Conservation (phyloP, 495 filamentous ascomycete species). For the Pyrenula aspistea region DNA sequence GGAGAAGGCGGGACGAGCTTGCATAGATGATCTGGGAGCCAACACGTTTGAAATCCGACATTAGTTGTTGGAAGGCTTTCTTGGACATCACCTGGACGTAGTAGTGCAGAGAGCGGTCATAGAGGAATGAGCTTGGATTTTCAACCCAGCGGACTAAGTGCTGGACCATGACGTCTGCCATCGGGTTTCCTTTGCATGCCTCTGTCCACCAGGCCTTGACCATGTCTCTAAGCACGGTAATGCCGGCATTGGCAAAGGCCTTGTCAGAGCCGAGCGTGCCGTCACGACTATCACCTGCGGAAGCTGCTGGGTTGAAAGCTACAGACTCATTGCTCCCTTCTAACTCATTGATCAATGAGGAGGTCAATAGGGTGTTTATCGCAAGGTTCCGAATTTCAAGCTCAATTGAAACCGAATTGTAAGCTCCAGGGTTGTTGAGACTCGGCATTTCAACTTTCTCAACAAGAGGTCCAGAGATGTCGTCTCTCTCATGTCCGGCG, state of each 20-base stretch:
- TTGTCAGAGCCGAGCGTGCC: constrained; percentile 78
- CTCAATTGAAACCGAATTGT: constrained; percentile 94
- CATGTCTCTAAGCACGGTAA: constrained; percentile 89
- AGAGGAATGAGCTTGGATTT: constrained; percentile 80
- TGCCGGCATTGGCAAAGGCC: constrained; percentile 82
- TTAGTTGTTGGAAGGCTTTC: constrained; percentile 91
- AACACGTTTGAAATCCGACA: constrained; percentile 92
- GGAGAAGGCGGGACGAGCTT: constrained; percentile 72
- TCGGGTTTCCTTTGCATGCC: constrained; percentile 77
- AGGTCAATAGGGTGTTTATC: constrained; percentile 96
- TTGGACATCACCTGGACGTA: constrained; percentile 97
- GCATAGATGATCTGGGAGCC: constrained; percentile 91
- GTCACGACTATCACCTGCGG: constrained; percentile 35
- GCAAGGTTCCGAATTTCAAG: constrained; percentile 86
- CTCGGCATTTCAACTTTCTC: constrained; percentile 92
- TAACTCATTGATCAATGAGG: constrained; percentile 92
- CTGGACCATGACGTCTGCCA: constrained; percentile 97
- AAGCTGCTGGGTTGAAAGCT: constrained; percentile 58
- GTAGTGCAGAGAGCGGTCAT: constrained; percentile 90
- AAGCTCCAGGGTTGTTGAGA: constrained; percentile 84
- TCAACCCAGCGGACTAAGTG: constrained; percentile 96
- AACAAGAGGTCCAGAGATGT: constrained; percentile 59
- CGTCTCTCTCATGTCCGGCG: constrained; percentile 90
- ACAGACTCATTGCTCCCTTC: constrained; percentile 72
- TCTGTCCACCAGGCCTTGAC: constrained; percentile 97